These are phyloP conservation scores for Spirogloea muscicola DNA, from an alignment of 139 green algal genomes.

Conservation along the genomic window DNA sequence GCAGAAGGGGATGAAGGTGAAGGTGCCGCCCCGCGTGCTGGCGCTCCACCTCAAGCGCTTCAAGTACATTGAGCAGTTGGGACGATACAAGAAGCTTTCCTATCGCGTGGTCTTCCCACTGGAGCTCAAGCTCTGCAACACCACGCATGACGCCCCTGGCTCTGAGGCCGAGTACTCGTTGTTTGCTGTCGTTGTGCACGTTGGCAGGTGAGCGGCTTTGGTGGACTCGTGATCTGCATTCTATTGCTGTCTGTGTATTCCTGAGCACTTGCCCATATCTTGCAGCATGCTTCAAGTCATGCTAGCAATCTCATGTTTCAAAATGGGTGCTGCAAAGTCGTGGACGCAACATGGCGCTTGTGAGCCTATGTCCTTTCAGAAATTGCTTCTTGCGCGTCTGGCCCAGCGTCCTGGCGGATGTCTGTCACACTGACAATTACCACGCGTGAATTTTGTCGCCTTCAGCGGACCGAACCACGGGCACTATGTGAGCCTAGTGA, in stretches of 20 bases:
- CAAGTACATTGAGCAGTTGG: slow-evolving; percentile 81
- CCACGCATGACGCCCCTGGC: slow-evolving; percentile 57
- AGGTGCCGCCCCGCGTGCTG: slow-evolving; percentile 72
- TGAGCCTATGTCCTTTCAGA: no score
- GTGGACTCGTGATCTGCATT: no score
- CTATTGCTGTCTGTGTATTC: no score
- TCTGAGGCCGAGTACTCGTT: slow-evolving; percentile 69
- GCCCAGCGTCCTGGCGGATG: no score
- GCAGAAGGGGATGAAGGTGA: slow-evolving; percentile 88
- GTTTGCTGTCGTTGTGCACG: slow-evolving; percentile 92
- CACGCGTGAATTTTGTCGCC: no score
- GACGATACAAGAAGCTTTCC: slow-evolving; percentile 80
- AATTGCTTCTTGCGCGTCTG: no score
- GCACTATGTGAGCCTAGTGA: slow-evolving; percentile 93
- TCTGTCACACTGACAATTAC: no score
- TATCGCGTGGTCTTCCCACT: slow-evolving; percentile 96
- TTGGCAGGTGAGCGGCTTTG: slow-evolving; percentile 61
- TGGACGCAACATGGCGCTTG: no score
- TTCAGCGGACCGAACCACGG: slow-evolving; percentile 87
- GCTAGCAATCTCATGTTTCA: no score
- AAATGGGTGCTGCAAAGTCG: no score
- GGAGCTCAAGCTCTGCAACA: slow-evolving; percentile 90
- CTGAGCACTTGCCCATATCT: no score
- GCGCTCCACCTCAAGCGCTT: slow-evolving; percentile 95
- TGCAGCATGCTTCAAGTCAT: no score